Evolutionary conservation across 306 rosid species (phyloP), one percentile per base, ranked within the genome.

Genomic region (Cicer pinnatifidum): DNA sequence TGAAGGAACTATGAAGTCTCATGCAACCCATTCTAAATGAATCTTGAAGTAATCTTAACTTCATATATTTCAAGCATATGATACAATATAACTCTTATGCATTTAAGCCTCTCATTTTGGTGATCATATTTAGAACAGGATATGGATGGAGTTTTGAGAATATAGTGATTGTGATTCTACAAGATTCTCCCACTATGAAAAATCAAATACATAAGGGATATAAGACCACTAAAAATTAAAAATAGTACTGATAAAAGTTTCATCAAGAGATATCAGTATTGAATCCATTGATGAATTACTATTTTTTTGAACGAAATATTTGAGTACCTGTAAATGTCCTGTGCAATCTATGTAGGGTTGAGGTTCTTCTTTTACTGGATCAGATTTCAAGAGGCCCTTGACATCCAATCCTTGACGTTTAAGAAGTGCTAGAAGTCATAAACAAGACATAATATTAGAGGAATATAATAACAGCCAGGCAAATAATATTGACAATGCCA

Each of bases 401-500:
- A 95, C 99, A 71, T 95, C 85, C 78, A 95, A 83, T 71, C 99
- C 99, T 92, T 92, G 97, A 75, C 99, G 97, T 81, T 88, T 89
- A 75, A 95, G 83, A 81, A 95, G 97, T 78, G 99, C 99, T 95
- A 81, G 75, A 81, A 52, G 71, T 19, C 74, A 82, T 78, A 20
- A 66, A 81, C 44, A 63, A 51, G 15, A 64, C 17, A 75, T 41
- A 33, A 68, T 73, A 68, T 70, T 75, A 78, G 63, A 70, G 69
- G 45, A 67, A 65, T 39, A 43, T 33, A 11, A 54, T n/a, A 37
- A 72, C n/a, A 39, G 46, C 35, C 35, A 4, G 58, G 19, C 1
- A 11, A 41, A 68, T 45, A 63, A 43, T 66, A 72, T 43, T 41
- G 46, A 65, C 10, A 6, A 73, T 40, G 43, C 69, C 35, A 56